Percentiles rank a stretch among this genome's conserved stretches.
phyloP scores from a whole-genome alignment of 2,329 filamentous ascomycete species.

The Aspergillus phoenicis region DNA sequence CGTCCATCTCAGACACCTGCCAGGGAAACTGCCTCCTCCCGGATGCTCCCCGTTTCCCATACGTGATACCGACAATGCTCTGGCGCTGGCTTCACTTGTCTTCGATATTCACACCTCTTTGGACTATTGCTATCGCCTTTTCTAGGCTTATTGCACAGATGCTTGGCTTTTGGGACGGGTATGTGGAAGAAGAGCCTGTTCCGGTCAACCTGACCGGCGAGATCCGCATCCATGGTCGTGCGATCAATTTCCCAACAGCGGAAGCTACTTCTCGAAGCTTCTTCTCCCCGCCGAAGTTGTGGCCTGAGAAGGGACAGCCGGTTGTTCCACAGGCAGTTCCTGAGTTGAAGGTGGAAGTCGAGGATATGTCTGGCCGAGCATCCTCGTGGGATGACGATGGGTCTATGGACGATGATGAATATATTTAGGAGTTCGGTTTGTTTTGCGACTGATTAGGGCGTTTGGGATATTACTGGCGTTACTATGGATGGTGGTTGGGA shows the following conservation, averaged over 20 bases:
- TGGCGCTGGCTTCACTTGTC: constrained; percentile 50
- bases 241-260: constrained; percentile 24
- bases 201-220: constrained; percentile 33
- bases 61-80: constrained; percentile 58
- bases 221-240: constrained; percentile 33
- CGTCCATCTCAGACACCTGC: constrained; percentile 51
- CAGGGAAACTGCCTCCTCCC: constrained; percentile 54
- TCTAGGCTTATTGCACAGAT: constrained; percentile 37
- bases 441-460: not conserved
- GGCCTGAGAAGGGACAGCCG: constrained; percentile 10
- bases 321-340: constrained; percentile 11
- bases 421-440: constrained; percentile 23
- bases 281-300: constrained; percentile 13
- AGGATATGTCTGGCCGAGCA: constrained; percentile 2
- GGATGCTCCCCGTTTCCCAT: constrained; percentile 57
- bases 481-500: not conserved
- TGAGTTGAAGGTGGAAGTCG: constrained; percentile 10
- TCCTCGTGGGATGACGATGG: constrained; percentile 12
- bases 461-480: constrained; percentile 3
- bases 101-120: constrained; percentile 31
- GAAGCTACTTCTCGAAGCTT: constrained; percentile 17
- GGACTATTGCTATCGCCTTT: constrained; percentile 34
- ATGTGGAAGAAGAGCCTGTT: constrained; percentile 39
- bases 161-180: constrained; percentile 47
- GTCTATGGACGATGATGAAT: constrained; percentile 40